Evolutionary conservation across 23 red algal species (phyloP), one percentile per base, ranked within the genome.

Genomic region (Gracilariopsis chorda): DNA sequence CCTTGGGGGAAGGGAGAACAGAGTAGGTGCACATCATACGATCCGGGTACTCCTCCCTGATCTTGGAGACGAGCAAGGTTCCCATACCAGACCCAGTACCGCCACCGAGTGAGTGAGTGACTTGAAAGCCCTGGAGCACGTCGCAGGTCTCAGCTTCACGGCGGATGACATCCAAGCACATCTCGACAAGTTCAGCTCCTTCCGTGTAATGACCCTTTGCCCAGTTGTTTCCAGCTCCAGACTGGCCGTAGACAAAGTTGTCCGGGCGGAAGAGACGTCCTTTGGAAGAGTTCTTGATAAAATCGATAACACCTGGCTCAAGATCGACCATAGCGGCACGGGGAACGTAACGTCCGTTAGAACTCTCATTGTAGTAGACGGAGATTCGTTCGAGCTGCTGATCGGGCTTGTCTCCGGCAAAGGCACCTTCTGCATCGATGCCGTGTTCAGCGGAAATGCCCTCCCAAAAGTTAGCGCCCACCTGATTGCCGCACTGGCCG

Each of bases 141-240:
- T 99, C 97, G 74, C 97, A 99, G 17, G 71, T 82, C 86, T 99
- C 97, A 12, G 92, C 93, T 77, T 99, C 97, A 28, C 84, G 56
- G 45, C 93, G 90, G 19, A 99, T 93, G 59, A 99, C 97, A 73
- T 99, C 97, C 14, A 99, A 72, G 1, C 93, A 93, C 44, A 37
- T 82, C 34, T 99, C 97, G 7, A 99, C 82, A 21, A 99, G 90
- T 82, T 99, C 97, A 24, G 97, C 97, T 42, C 97, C 97, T 58
- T 99, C 97, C 25, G 97, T 99, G 93, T 99, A 99, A 77, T 99
- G 97, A 43, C 97, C 97, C 80, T 99, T 99, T 34, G 97, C 97
- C 97, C 97, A 99, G 85, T 99, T 99, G 76, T 99, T 99, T 33
- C 97, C 97, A 1, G 97, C 97, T 21, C 97, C 93, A 17, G 86